Evolutionary conservation across 2,329 filamentous ascomycete genomes (phyloP).

Genomic region (Fusarium drepaniforme): DNA sequence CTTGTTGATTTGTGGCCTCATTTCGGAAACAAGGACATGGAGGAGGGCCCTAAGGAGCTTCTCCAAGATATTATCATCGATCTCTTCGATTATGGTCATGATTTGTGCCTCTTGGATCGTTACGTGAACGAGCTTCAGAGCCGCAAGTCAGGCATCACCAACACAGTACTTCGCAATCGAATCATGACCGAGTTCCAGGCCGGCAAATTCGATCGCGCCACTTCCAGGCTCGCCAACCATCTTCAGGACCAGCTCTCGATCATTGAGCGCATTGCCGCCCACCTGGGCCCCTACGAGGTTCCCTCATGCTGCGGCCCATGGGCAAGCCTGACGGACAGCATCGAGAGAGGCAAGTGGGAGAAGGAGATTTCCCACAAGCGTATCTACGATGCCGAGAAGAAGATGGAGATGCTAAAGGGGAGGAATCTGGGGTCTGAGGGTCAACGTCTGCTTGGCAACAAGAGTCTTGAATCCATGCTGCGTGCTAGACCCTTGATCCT

Average conservation of each 20-base stretch:
- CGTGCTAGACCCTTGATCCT: no score
- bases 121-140: neutral
- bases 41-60: neutral
- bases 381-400: no score
- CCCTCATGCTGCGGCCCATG: neutral
- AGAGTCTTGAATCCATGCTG: no score
- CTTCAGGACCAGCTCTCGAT: neutral
- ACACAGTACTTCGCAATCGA: neutral
- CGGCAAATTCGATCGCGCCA: neutral
- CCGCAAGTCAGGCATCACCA: neutral
- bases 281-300: neutral
- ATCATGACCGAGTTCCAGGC: neutral
- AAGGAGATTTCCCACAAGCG: no score
- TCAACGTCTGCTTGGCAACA: no score
- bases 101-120: neutral
- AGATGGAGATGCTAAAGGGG: no score
- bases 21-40: neutral
- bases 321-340: no score
- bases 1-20: neutral
- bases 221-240: neutral
- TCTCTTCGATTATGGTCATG: neutral
- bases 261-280: neutral
- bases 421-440: no score
- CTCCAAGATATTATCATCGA: neutral
- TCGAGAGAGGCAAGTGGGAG: no score